Conservation (phyloP, 2,329 filamentous ascomycete species). For the Exophiala oligosperma region DNA sequence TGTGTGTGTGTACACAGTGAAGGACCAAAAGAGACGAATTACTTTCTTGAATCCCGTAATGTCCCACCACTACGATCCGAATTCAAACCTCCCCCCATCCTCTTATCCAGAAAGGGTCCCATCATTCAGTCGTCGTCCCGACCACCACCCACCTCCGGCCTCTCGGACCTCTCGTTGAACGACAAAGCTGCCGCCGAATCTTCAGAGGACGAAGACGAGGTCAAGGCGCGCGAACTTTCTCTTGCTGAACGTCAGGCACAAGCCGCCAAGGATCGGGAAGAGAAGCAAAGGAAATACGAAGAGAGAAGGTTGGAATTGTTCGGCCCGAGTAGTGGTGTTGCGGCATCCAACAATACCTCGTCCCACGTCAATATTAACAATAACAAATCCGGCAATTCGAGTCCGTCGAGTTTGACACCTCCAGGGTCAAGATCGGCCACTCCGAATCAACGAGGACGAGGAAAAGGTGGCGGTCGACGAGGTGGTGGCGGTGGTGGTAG, state of each 20-base stretch:
- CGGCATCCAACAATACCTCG: conserved; percentile 1
- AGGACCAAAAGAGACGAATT: conserved; percentile 65
- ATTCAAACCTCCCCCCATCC: conserved; percentile 79
- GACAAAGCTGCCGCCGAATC: conserved; percentile 59
- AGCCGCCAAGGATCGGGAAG: conserved; percentile 77
- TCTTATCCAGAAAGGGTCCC: conserved; percentile 72
- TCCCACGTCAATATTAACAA: background rate
- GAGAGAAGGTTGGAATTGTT: conserved; percentile 87
- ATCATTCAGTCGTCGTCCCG: conserved; percentile 20
- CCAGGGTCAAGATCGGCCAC: conserved; percentile 45
- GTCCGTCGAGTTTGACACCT: conserved; percentile 63
- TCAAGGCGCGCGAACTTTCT: conserved; percentile 63
- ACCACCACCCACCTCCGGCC: conserved; percentile 16
- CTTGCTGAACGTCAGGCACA: conserved; percentile 76
- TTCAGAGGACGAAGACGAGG: conserved; percentile 55
- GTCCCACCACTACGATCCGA: conserved; percentile 64
- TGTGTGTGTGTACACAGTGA: conserved; percentile 55
- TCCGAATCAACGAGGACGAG: conserved; percentile 38
- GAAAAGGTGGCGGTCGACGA: conserved; percentile 17
- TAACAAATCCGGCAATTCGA: conserved; percentile 56
- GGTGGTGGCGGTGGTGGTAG: conserved; percentile 9
- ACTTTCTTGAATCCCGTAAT: conserved; percentile 67
- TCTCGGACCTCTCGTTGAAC: conserved; percentile 38
- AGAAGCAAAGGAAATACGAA: conserved; percentile 87
- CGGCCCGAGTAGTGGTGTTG: conserved; percentile 52